Evolutionary conservation across 305 asterid species (phyloP).

Genomic region (Fraxinus sp.): DNA sequence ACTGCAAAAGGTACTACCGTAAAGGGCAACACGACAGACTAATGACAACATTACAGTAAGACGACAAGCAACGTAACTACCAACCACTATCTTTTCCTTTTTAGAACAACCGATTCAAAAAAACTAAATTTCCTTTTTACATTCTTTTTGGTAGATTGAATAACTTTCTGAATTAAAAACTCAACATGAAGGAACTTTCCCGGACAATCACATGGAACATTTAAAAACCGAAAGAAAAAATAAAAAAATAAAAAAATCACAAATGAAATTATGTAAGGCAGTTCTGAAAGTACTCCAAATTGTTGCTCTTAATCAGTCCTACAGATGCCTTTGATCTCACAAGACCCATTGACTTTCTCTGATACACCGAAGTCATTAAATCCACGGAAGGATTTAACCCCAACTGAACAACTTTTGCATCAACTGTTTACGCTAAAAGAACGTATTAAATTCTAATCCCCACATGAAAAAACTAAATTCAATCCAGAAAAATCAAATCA

Average conservation of each 20-base stretch:
- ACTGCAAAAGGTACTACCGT: background rate
- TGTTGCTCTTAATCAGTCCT: background rate
- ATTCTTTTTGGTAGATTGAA: slow-evolving; percentile 20
- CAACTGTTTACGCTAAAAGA: background rate
- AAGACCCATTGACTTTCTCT: background rate
- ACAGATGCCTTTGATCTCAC: background rate
- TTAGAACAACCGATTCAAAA: background rate
- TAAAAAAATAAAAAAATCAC: background rate
- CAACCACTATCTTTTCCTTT: background rate
- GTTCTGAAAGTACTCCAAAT: slow-evolving; percentile 2
- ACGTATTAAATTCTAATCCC: background rate
- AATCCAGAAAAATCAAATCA: slow-evolving; percentile 3
- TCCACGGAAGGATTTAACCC: background rate
- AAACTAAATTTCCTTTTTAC: slow-evolving; percentile 11
- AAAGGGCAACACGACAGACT: background rate
- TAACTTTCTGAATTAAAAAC: slow-evolving; percentile 7
- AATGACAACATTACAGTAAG: slow-evolving; percentile 16
- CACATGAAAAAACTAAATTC: background rate
- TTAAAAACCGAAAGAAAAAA: background rate
- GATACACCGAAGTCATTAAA: background rate
- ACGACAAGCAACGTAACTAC: slow-evolving; percentile 21
- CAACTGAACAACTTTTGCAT: background rate
- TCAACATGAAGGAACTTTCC: background rate
- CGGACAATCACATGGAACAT: background rate
- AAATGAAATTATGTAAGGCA: slow-evolving; percentile 6